Evolutionary conservation across 768 basidiomycete species (phyloP), one percentile per base, ranked within the genome.

Genomic region (Amanita muscaria): DNA sequence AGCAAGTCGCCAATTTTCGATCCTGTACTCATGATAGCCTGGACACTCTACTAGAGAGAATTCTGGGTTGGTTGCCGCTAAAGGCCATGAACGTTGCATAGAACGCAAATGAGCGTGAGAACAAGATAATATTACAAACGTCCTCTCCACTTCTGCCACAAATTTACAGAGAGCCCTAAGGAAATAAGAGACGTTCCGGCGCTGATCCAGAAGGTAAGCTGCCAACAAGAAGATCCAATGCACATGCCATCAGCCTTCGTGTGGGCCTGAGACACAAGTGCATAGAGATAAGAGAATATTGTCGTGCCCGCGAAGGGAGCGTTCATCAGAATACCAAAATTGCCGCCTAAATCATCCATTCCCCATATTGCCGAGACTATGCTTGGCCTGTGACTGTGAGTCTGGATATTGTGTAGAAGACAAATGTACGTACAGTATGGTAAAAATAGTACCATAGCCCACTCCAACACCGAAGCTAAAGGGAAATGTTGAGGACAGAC

Each of bases 211-310:
- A 89, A 88, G 3, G 88, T 89, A 23, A 67, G 49, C 42, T 59
- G 59, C 84, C 83, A 89, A 50, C 88, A 90, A 29, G 56, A 44
- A 4, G 64, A 54, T 3, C 88, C 86, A 33, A 57, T 55, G 52
- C 87, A 88, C 3, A 77, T 59, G 19, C 29, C 22, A 18, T 58
- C 66, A n/a, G 57, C 63, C 3, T 57, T 34, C 7, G 73, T 66
- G 47, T 78, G 74, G 2, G 69, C 61, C 3, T 70, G 72, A 5
- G 81, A 73, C 37, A 86, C 56, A 51, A 80, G 77, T 11, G 88
- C 88, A 49, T 88, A 90, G 0, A 89, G 56, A 58, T 85, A 88
- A 2, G 88, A 87, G 58, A 88, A 88, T 0, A 77, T 27, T 1
- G 84, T 76, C 0, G 85, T 87, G 4, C 85, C 87, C 19, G 78